Evolutionary conservation across 805 yeast species (phyloP).

Genomic region (Schizosaccharomyces lindneri): DNA sequence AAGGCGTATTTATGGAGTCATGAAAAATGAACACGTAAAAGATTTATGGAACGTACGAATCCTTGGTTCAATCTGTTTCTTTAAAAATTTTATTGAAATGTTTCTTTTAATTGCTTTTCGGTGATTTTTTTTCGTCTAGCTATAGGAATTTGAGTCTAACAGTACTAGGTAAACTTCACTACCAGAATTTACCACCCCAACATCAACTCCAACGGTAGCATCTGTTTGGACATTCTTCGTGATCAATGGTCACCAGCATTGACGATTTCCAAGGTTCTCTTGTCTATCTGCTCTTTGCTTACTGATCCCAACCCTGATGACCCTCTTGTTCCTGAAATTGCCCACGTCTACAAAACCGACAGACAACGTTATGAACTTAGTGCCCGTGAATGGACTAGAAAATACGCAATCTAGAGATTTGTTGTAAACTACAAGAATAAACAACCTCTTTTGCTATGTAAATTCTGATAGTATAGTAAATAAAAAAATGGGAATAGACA

Average conservation of each 20-base stretch:
- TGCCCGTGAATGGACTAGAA: constrained; percentile 96
- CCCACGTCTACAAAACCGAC: constrained; percentile 86
- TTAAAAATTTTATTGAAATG: neutral
- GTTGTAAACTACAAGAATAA: neutral
- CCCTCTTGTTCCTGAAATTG: constrained; percentile 95
- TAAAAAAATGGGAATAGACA: too few relatives aligned
- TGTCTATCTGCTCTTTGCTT: constrained; percentile 70
- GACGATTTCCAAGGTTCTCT: constrained; percentile 80
- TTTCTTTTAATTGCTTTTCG: neutral
- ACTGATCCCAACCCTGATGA: constrained; percentile 67
- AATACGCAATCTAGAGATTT: constrained; percentile 55
- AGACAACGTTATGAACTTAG: constrained; percentile 84
- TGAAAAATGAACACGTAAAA: too few relatives aligned
- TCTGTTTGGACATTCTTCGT: constrained; percentile 85
- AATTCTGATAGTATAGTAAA: neutral
- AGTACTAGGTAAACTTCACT: constrained; percentile 41
- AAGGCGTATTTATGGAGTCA: too few relatives aligned
- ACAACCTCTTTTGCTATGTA: neutral
- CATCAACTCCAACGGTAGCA: constrained; percentile 85
- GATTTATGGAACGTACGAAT: too few relatives aligned
- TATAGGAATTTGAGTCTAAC: neutral
- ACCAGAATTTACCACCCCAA: constrained; percentile 95
- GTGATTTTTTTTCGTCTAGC: neutral
- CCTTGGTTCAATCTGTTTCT: neutral
- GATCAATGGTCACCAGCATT: constrained; percentile 98